Percentiles rank a stretch among this genome's conserved stretches.
phyloP scores from a whole-genome alignment of 192 early-diverging fungal genomes.

The Entomortierella lignicola region DNA sequence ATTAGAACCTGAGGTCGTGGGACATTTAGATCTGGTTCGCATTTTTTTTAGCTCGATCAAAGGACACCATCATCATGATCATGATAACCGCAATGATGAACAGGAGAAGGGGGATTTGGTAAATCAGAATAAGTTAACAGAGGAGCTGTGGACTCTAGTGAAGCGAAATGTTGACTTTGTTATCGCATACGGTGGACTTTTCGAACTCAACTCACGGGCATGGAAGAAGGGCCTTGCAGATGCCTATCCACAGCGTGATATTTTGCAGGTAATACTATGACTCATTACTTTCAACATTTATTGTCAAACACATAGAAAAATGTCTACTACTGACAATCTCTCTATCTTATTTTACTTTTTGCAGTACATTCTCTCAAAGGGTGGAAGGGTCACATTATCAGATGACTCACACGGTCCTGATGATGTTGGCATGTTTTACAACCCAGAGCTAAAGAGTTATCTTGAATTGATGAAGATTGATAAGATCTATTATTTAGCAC shows the following conservation, averaged over 20 bases:
- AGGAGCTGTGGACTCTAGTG: slow-evolving; percentile 60
- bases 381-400: slow-evolving; percentile 84
- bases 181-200: slow-evolving; percentile 82
- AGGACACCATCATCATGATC: slow-evolving; percentile 1
- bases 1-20: slow-evolving; percentile 87
- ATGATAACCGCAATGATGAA: not conserved
- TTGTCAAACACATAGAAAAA: too few relatives aligned
- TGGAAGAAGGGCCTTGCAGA: slow-evolving; percentile 89
- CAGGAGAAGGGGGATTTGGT: not conserved
- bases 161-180: slow-evolving; percentile 88
- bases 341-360: slow-evolving; percentile 3
- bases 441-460: slow-evolving; percentile 72
- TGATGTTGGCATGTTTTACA: slow-evolving; percentile 90
- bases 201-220: slow-evolving; percentile 94
- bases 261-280: slow-evolving; percentile 70
- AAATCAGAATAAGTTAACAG: slow-evolving; percentile 33
- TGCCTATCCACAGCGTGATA: slow-evolving; percentile 91
- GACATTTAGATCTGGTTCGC: slow-evolving; percentile 95
- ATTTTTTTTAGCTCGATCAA: slow-evolving; percentile 73
- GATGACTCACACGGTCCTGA: slow-evolving; percentile 95
- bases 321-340: too few relatives aligned
- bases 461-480: slow-evolving; percentile 72
- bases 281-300: too few relatives aligned
- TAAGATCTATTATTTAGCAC: slow-evolving; percentile 62
- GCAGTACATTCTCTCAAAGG: slow-evolving; percentile 70